phyloP scores from a whole-genome alignment of 345 rosid species.

The Clausena lansium region DNA sequence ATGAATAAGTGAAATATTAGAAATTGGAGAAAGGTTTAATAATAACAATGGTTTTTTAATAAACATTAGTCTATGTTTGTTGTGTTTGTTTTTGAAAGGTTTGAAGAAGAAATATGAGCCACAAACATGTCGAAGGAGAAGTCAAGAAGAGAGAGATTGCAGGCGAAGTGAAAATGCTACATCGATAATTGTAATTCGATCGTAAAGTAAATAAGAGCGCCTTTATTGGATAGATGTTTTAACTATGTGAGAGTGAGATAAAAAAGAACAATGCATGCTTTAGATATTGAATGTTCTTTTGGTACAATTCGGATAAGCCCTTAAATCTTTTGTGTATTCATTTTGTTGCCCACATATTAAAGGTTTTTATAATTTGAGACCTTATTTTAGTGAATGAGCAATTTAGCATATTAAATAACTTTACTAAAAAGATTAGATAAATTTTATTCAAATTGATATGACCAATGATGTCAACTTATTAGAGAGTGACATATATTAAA shows the following conservation, averaged over 20 bases:
- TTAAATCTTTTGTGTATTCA: not conserved
- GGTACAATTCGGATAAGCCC: not conserved
- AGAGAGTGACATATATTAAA: no score
- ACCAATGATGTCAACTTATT: no score
- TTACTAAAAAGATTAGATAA: not conserved
- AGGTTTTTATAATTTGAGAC: not conserved
- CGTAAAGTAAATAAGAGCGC: not conserved
- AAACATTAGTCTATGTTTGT: no score
- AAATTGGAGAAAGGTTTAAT: not conserved
- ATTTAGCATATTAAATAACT: no score
- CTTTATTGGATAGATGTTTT: not conserved
- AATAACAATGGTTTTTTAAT: no score
- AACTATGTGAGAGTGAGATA: not conserved
- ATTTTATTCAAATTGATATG: not conserved
- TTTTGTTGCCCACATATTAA: not conserved
- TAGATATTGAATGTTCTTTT: not conserved
- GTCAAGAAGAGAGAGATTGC: not conserved
- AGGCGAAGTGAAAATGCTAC: not conserved
- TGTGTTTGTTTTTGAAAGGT: not conserved
- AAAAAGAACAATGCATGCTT: not conserved
- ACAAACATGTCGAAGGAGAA: constrained; percentile 3
- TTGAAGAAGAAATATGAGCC: constrained; percentile 20
- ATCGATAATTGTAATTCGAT: not conserved
- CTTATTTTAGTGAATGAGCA: not conserved
- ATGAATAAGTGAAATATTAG: not conserved